phyloP scores from a whole-genome alignment of 2,329 filamentous ascomycete genomes.

The Ilyonectria sp. region DNA sequence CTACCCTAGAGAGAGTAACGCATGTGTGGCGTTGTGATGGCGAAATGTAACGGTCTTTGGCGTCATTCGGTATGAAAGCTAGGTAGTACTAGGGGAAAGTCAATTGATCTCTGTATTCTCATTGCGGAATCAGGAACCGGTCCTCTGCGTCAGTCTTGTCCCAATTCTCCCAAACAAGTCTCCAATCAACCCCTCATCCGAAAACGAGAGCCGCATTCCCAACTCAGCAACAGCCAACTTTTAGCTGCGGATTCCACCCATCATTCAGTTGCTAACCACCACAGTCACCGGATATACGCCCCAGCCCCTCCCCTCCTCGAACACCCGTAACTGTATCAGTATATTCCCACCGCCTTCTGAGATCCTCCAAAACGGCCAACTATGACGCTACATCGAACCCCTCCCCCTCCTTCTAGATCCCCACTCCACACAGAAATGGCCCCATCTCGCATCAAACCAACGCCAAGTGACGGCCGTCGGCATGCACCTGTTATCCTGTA shows the following conservation, averaged over 20 bases:
- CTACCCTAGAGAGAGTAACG: background rate
- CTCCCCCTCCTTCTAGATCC: slow-evolving; percentile 7
- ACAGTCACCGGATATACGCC: background rate
- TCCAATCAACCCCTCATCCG: background rate
- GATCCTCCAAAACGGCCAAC: background rate
- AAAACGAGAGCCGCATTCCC: background rate
- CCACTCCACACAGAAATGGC: slow-evolving; percentile 14
- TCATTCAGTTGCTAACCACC: background rate
- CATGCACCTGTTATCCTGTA: background rate
- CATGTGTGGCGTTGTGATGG: background rate
- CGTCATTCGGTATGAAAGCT: background rate
- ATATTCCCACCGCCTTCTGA: slow-evolving; percentile 5
- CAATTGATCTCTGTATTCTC: background rate
- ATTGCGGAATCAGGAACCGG: background rate
- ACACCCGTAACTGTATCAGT: background rate
- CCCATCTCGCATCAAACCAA: slow-evolving; percentile 9
- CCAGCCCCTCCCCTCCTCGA: background rate
- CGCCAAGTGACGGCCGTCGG: background rate
- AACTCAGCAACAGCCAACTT: background rate
- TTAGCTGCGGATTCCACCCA: background rate
- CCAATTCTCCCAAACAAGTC: background rate
- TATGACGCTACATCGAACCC: background rate
- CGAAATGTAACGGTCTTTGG: background rate
- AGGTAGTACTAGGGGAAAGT: background rate
- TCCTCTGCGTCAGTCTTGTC: background rate